Percentiles rank a stretch among this genome's conserved stretches.
Conservation (phyloP, 164 flowering plant species). For the Sedum album region DNA sequence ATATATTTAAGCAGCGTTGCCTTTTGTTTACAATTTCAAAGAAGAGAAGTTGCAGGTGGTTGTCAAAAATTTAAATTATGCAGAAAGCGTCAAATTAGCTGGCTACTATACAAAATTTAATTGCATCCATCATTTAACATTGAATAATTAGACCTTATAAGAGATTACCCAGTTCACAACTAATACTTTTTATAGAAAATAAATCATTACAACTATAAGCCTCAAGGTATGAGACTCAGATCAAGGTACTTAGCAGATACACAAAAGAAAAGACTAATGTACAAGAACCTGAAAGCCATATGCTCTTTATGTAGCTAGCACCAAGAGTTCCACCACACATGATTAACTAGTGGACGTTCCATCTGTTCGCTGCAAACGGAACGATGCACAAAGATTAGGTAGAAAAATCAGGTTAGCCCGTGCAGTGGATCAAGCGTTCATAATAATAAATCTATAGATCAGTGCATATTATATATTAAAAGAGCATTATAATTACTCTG, state of each 20-base stretch:
- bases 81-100: not conserved
- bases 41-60: not conserved
- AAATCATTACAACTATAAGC: not conserved
- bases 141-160: not conserved
- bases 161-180: not conserved
- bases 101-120: not conserved
- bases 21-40: too few relatives aligned
- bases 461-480: not conserved
- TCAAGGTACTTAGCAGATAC: not conserved
- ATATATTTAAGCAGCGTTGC: too few relatives aligned
- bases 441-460: not conserved
- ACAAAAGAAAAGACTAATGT: not conserved
- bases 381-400: not conserved
- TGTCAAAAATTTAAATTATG: not conserved
- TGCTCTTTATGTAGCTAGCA: not conserved
- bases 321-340: not conserved
- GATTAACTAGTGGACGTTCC: not conserved
- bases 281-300: not conserved
- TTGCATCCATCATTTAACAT: not conserved
- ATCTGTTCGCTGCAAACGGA: conserved; percentile 4
- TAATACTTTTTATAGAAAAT: not conserved
- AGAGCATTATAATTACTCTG: not conserved
- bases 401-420: not conserved
- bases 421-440: not conserved
- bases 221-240: not conserved